Base-by-base conservation (phyloP, 306 rosid species). In the Arachis stenosperma region DNA sequence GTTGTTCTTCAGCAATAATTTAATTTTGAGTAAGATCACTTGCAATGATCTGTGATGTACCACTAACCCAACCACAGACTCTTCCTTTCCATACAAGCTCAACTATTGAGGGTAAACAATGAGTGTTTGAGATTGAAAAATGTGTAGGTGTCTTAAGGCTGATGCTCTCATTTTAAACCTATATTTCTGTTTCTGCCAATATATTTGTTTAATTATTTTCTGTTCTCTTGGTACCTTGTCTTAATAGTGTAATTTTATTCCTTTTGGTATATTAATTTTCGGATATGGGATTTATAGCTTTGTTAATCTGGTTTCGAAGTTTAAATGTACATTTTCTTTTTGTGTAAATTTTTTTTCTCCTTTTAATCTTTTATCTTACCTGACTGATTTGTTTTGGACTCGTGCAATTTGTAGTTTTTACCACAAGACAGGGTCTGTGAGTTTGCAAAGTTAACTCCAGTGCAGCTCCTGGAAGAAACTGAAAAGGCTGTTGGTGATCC, bases 351-450 rank as follows among this genome's bases (percentile, higher is more conserved):
- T 59, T 27, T 58, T 6, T 6, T 1, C 54, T 67, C 61, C 73
- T 41, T 67, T 67, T 79, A 22, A 52, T 13, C 6, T 53, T n/a
- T 59, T 42, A 8, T 50, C 27, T 36, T 36, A 13, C 5, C 47
- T 42, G 51, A 29, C 17, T 53, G 53, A 48, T 6, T 67, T 64
- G 51, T 57, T 73, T 80, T 15, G 74, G 74, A 61, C 40, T 60
- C 12, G 13, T 62, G 80, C 61, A n/a, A 59, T 74, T 67, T 55
- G 71, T 71, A 94, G 97, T 89, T 94, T 78, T 85, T 94, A 74
- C 97, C 99, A 3, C 99, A 94, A 81, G 99, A 94, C 78, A 86
- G 96, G 82, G 98, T 91, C 78, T 91, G 93, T 79, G 98, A 91
- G 77, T 94, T 94, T 82, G 96, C 97, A n/a, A 94, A 90, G 78